These are phyloP conservation scores for Fusarium sp. DNA, from an alignment of 2,329 filamentous ascomycete genomes.

Conservation along the genomic window DNA sequence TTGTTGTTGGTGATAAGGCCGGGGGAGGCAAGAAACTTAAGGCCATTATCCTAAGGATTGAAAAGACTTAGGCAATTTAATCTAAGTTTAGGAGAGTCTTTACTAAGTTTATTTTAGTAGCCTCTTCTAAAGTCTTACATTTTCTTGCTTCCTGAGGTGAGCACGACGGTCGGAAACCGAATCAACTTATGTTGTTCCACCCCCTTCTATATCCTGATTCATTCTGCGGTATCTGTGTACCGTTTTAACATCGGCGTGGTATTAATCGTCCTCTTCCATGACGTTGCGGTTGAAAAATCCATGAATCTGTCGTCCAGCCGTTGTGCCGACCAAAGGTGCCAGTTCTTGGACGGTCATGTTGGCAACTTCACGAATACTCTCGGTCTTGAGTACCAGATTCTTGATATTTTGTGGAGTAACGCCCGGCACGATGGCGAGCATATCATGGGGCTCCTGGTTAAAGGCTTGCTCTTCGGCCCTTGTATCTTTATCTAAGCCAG, in stretches of 20 bases:
- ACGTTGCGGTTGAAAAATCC: constrained; percentile 81
- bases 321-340: constrained; percentile 77
- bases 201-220: background rate
- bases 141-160: background rate
- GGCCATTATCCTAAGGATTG: background rate
- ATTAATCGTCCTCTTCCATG: constrained; percentile 58
- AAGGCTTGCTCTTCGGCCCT: constrained; percentile 76
- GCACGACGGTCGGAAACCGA: background rate
- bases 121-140: background rate
- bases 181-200: background rate
- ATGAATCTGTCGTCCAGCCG: constrained; percentile 79
- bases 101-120: background rate
- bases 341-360: constrained; percentile 85
- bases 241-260: background rate
- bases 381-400: constrained; percentile 75
- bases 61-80: background rate
- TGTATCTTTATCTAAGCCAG: constrained; percentile 72
- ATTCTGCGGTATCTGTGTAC: too few relatives aligned
- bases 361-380: constrained; percentile 82
- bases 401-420: constrained; percentile 82
- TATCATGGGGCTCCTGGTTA: constrained; percentile 88
- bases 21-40: too few relatives aligned
- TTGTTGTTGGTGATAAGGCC: too few relatives aligned
- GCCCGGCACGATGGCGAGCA: constrained; percentile 86
- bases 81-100: background rate